These are phyloP conservation scores for Mariannaea elegans DNA, from an alignment of 2,329 filamentous ascomycete species.

Conservation along the genomic window DNA sequence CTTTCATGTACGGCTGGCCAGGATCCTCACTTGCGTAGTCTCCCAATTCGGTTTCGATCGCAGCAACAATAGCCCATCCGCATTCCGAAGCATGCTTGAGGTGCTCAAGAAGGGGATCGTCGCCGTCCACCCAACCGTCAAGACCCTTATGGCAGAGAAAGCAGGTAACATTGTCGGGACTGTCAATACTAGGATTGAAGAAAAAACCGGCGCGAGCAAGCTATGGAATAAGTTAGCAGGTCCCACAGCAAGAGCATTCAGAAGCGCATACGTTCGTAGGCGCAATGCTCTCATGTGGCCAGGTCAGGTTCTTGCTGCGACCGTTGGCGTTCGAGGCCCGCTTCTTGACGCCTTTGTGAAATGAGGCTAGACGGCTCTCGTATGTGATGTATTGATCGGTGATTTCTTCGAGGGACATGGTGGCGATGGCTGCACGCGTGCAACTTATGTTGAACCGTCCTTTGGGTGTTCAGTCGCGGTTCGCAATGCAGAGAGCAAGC, in stretches of 20 bases:
- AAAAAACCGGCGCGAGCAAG: constrained; percentile 93
- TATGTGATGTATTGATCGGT: constrained; percentile 67
- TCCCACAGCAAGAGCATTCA: constrained; percentile 5
- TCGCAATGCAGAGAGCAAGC: constrained; percentile 21
- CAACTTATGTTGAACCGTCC: constrained; percentile 27
- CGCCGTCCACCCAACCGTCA: constrained; percentile 90
- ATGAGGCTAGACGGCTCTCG: constrained; percentile 82
- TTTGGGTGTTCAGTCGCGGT: constrained; percentile 31
- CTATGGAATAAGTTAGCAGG: constrained; percentile 55
- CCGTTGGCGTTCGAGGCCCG: constrained; percentile 71
- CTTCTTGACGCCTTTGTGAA: constrained; percentile 74
- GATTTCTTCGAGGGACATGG: constrained; percentile 47
- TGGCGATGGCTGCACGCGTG: constrained; percentile 32
- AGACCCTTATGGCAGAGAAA: constrained; percentile 86
- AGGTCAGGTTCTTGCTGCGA: constrained; percentile 67
- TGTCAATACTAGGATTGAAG: constrained; percentile 78
- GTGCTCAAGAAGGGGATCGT: constrained; percentile 86
- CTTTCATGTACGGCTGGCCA: constrained; percentile 72
- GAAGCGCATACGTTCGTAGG: constrained; percentile 42
- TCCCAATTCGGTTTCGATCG: constrained; percentile 68
- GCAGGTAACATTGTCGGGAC: constrained; percentile 88
- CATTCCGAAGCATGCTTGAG: constrained; percentile 83
- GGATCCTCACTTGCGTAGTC: constrained; percentile 79
- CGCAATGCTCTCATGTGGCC: constrained; percentile 72
- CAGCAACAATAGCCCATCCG: constrained; percentile 82